Base-by-base conservation (phyloP, 176 grass and related monocot species). In the Coix lacrymajobi region DNA sequence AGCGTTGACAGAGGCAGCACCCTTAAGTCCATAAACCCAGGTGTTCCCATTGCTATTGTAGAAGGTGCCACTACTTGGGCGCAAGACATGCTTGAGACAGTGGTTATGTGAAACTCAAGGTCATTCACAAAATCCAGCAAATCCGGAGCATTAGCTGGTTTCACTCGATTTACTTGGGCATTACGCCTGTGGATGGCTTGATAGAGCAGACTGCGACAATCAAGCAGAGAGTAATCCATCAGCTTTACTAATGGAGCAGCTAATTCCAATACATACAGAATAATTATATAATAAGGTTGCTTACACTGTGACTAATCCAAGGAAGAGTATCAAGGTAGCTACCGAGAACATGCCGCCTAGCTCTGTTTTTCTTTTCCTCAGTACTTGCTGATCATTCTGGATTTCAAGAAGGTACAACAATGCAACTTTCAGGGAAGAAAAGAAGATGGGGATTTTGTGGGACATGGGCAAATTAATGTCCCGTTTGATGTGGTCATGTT, bases 281-380 rank as follows among this genome's bases (percentile, higher is more conserved):
- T 29, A 56, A 58, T 58, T 58, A 25, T 58, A 58, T 58, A 58
- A 25, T 58, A 24, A 57, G 54, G 54, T 58, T 58, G 84, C 96
- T 95, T 87, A 95, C 92, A 88, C 92, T 38, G 88, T 87, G 57
- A 91, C 87, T 85, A 98, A 62, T 76, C 96, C 96, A 63, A 84
- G 26, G 84, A 95, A 98, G 63, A 98, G 82, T 78, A 98, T 87
- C 58, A 88, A 73, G 82, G 76, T 83, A 41, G 96, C 88, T 31
- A 95, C 88, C 0, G 96, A 98, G 82, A 89, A 98, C 25, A 62
- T 83, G 17, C 96, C 96, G 11, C 96, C 96, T 63, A 98, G 66
- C 83, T 98, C 96, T 38, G 96, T 98, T 94, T 98, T 95, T 73
- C 96, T 93, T 87, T 89, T 93, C 79, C 80, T 81, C 62, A 98